Base-by-base conservation (phyloP, 1,284 basidiomycete species). In the Naganishia albida region DNA sequence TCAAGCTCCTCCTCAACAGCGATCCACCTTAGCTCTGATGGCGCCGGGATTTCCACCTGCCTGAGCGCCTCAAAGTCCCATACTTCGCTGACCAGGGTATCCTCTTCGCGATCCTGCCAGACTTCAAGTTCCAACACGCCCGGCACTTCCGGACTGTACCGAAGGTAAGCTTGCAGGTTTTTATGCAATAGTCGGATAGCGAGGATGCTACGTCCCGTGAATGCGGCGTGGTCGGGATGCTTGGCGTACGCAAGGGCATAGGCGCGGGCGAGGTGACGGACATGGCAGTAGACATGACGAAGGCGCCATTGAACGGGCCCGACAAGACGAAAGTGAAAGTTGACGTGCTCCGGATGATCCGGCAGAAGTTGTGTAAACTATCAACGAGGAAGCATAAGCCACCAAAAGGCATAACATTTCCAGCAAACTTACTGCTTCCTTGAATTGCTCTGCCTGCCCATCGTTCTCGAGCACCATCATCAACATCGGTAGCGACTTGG, bases 101-200 rank as follows among this genome's bases (percentile, higher is more conserved):
- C 51, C 34, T 53, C 30, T 30, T 53, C 18, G 2, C 51, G 30
- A 10, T 53, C 51, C n/a, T 53, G 2, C 51, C 51, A 53, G 13
- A 53, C 20, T 13, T 53, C 51, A 30, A 53, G 51, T 34, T 53
- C 51, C 51, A 53, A 38, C 15, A 34, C 28, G 1, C 2, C 34
- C 51, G 51, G 51, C 7, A 20, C 51, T 53, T 53, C 51, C 18
- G 51, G 51, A 34, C 51, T 53, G 51, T 53, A 53, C n/a, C 51
- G 51, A 7, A 53, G 28, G 34, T 38, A 53, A 7, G 51, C 51
- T 20, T 53, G 51, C 34, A 53, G 51, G 23, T 38, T 53, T n/a
- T 53, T 53, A 30, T 53, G 28, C 7, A 53, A 20, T 7, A 53
- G 20, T 4, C 51, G 51, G 10, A 53, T n/a, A n/a, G 51, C 51